phyloP scores from a whole-genome alignment of 139 green algal genomes.

The Coelastrella sp. region DNA sequence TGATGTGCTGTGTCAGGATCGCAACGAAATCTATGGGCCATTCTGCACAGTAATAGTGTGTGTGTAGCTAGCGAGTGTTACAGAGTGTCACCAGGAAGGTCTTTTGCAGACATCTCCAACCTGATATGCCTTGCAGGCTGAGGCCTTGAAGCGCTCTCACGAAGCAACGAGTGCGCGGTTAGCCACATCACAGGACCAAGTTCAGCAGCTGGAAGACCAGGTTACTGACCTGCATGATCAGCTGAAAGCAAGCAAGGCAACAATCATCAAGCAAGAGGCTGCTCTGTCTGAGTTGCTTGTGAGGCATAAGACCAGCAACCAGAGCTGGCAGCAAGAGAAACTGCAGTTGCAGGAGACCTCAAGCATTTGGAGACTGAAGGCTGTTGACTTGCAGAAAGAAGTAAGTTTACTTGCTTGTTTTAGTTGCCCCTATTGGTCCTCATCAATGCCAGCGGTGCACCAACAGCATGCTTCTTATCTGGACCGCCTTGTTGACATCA shows the following conservation, averaged over 20 bases:
- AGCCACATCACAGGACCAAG: not conserved
- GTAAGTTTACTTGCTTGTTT: no score
- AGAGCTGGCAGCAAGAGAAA: not conserved
- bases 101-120: no score
- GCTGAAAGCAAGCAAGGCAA: not conserved
- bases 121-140: not conserved
- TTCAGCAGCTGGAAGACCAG: conserved; percentile 23
- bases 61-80: no score
- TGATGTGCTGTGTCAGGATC: no score
- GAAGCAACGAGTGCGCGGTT: conserved; percentile 18
- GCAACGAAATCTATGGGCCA: no score
- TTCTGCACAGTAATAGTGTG: no score
- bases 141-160: not conserved
- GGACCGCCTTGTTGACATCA: no score
- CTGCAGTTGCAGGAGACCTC: conserved; percentile 8
- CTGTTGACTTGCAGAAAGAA: conserved; percentile 32
- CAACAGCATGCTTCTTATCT: no score
- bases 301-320: not conserved
- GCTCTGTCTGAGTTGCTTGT: not conserved
- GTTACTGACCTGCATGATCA: not conserved
- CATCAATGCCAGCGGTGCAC: no score
- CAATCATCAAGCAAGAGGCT: not conserved
- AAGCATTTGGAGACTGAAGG: conserved; percentile 10
- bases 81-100: no score
- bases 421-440: no score